phyloP scores from a whole-genome alignment of 2,329 filamentous ascomycete species.

The Apiospora aurea region DNA sequence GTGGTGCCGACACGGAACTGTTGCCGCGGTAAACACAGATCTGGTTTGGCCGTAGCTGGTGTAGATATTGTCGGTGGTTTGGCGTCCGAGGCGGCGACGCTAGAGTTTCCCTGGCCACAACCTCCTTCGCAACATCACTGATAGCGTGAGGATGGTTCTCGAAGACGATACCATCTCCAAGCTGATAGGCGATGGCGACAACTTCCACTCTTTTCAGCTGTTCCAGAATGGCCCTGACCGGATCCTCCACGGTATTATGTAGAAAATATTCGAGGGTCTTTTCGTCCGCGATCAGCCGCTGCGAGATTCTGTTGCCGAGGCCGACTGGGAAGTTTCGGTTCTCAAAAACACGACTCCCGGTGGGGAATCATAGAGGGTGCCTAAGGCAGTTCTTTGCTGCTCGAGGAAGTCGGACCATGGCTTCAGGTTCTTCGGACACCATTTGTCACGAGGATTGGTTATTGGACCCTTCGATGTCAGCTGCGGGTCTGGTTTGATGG shows the following conservation, averaged over 20 bases:
- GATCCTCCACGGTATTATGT: constrained; percentile 40
- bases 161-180: constrained; percentile 42
- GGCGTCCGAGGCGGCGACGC: constrained; percentile 31
- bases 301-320: constrained; percentile 34
- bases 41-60: constrained; percentile 41
- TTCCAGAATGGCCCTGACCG: constrained; percentile 41
- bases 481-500: constrained; percentile 35
- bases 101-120: constrained; percentile 27
- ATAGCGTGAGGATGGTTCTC: constrained; percentile 41
- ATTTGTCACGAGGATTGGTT: constrained; percentile 41
- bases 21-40: constrained; percentile 40
- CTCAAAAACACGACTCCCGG: constrained; percentile 38
- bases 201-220: constrained; percentile 36
- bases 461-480: constrained; percentile 39
- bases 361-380: constrained; percentile 35
- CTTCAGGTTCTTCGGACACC: constrained; percentile 38
- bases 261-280: constrained; percentile 42
- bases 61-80: constrained; percentile 29
- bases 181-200: constrained; percentile 33
- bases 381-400: constrained; percentile 34
- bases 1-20: constrained; percentile 23
- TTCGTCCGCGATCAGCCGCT: constrained; percentile 35
- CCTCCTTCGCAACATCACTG: constrained; percentile 35
- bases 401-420: constrained; percentile 42
- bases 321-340: constrained; percentile 33